Base-by-base conservation (phyloP, 495 filamentous ascomycete species). In the Xylaria bambusicola region DNA sequence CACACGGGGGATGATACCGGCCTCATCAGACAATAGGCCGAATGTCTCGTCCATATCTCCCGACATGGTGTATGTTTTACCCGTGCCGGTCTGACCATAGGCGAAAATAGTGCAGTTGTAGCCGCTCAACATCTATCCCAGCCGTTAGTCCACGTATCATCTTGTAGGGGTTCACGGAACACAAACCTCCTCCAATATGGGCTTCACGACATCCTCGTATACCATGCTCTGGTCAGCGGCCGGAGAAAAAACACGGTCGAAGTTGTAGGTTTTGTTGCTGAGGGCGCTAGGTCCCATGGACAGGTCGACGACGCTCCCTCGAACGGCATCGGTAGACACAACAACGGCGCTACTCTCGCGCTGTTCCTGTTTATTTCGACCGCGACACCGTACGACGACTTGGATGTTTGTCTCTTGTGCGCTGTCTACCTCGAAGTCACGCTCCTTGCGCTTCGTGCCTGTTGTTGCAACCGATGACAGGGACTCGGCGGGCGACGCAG, bases 11-110 rank as follows among this genome's bases (percentile, higher is more conserved):
- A 98, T 93, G 58, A 98, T 97, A 49, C 94, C 94, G 13, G 94
- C 94, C 26, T 87, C 87, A 56, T 97, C 94, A 3, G 93, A 91
- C 17, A 96, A 80, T 46, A 95, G 84, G 2, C 91, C 91, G 45
- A 92, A 77, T 1, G 86, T 90, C 61, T 94, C 88, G 9, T 81
- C 88, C 88, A 98, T 97, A 68, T 98, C 93, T 33, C 94, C 94
- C 3, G 95, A 96, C 94, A 98, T 98, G 2, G 94, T 98, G 71
- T 98, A 98, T 29, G 94, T 98, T 74, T 98, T 98, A 53, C 94
- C 94, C 0, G 94, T 98, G 26, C 94, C 94, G 0, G 94, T 98
- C 66, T 98, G 94, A 8, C 94, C 94, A 71, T 98, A 98, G 46
- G 94, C 94, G 69, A 98, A 98, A 56, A 98, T 96, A 7, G 94